A percentile compares a stretch with the other conserved stretches of the same genome.
Conservation (phyloP, 352 stramenopile genomes). For the Peronosclerospora sorghi region DNA sequence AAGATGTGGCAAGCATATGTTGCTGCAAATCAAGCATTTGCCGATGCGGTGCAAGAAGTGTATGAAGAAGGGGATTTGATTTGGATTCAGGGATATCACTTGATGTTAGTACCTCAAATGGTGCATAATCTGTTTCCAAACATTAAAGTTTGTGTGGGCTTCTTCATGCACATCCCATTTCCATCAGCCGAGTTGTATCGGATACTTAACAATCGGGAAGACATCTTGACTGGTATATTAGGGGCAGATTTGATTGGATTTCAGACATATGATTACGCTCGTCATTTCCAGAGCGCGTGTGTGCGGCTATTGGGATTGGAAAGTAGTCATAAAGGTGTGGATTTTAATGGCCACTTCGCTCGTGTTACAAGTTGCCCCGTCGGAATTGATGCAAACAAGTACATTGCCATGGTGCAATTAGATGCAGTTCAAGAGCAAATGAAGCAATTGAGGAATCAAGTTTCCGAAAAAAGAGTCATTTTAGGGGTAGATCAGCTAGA, state of each 20-base stretch:
- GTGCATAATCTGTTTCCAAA: constrained; percentile 84
- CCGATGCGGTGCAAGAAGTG: constrained; percentile 75
- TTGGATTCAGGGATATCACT: constrained; percentile 87
- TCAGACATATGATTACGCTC: constrained; percentile 85
- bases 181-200: constrained; percentile 84
- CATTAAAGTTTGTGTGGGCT: constrained; percentile 80
- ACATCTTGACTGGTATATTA: constrained; percentile 81
- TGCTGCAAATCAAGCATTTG: constrained; percentile 78
- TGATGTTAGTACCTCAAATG: constrained; percentile 85
- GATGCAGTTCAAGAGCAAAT: constrained; percentile 60
- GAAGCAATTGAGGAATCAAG: constrained; percentile 44
- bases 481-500: constrained; percentile 79
- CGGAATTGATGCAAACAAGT: constrained; percentile 80
- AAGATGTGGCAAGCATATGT: constrained; percentile 86
- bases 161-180: constrained; percentile 88
- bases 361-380: constrained; percentile 81
- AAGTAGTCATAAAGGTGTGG: constrained; percentile 82
- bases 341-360: constrained; percentile 83
- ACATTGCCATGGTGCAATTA: constrained; percentile 46
- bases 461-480: constrained; percentile 78
- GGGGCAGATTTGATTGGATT: constrained; percentile 85
- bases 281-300: constrained; percentile 82
- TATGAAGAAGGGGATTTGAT: constrained; percentile 85
- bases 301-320: constrained; percentile 80
- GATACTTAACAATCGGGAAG: constrained; percentile 81